Percentiles rank a stretch among this genome's conserved stretches.
Evolutionary conservation across 1,139 yeast species (phyloP).

Genomic region (Nakaseomyces sp.): DNA sequence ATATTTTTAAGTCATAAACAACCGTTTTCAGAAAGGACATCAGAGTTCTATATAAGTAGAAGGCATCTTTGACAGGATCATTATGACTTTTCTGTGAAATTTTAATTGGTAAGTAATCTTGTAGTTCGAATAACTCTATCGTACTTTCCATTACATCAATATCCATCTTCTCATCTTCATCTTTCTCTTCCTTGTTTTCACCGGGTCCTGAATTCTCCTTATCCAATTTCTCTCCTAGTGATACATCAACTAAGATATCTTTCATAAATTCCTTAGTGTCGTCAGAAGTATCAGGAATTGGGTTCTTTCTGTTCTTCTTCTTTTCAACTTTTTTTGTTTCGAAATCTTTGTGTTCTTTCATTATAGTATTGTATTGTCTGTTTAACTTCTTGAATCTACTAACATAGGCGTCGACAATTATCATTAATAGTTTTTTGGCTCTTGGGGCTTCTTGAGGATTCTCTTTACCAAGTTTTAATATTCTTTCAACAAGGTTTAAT

Average conservation of each 20-base stretch:
- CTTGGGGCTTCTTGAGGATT: slow-evolving; percentile 66
- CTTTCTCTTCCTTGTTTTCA: slow-evolving; percentile 25
- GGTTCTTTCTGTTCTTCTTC: slow-evolving; percentile 17
- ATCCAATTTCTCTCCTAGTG: slow-evolving; percentile 15
- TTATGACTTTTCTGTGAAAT: slow-evolving; percentile 38
- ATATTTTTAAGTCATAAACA: slow-evolving; percentile 78
- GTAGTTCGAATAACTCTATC: slow-evolving; percentile 42
- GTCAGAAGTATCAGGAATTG: slow-evolving; percentile 19
- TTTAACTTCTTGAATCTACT: slow-evolving; percentile 72
- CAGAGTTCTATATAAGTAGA: slow-evolving; percentile 77
- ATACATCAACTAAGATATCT: slow-evolving; percentile 20
- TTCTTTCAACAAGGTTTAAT: slow-evolving; percentile 79
- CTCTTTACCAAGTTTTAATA: slow-evolving; percentile 66
- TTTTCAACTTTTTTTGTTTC: slow-evolving; percentile 34
- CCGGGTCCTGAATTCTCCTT: slow-evolving; percentile 9
- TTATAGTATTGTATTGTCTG: slow-evolving; percentile 58
- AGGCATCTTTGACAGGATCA: slow-evolving; percentile 78
- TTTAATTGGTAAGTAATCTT: slow-evolving; percentile 41
- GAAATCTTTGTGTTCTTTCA: slow-evolving; percentile 51
- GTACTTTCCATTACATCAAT: slow-evolving; percentile 14
- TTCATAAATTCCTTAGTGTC: slow-evolving; percentile 25
- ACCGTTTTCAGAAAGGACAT: slow-evolving; percentile 87
- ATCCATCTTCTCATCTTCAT: slow-evolving; percentile 22
- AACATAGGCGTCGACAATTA: slow-evolving; percentile 81
- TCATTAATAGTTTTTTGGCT: slow-evolving; percentile 55